Conservation (phyloP, 2,329 filamentous ascomycete genomes). For the Paraphoma chrysanthemicola region DNA sequence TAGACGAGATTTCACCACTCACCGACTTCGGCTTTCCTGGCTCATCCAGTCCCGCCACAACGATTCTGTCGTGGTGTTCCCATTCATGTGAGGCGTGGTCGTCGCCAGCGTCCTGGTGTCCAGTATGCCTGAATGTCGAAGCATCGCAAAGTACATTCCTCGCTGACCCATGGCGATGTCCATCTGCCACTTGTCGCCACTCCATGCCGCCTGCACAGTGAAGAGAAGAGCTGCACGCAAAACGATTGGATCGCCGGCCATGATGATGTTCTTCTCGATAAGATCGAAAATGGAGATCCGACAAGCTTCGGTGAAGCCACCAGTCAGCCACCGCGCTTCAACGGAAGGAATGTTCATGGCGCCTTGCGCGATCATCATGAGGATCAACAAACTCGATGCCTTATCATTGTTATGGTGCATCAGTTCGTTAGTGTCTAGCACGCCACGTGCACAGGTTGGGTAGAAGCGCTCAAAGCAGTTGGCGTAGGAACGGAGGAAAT, state of each 20-base stretch:
- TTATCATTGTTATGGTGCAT: constrained; percentile 68
- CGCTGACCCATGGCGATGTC: constrained; percentile 77
- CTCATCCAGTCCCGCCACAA: constrained; percentile 71
- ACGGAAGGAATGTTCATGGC: constrained; percentile 70
- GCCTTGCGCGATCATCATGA: constrained; percentile 76
- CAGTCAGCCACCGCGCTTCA: constrained; percentile 70
- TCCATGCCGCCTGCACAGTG: constrained; percentile 73
- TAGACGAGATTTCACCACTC: constrained; percentile 37
- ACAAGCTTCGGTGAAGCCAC: constrained; percentile 73
- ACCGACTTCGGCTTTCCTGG: constrained; percentile 69
- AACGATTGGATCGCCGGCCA: constrained; percentile 69
- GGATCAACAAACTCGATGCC: constrained; percentile 68
- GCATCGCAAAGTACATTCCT: constrained; percentile 76
- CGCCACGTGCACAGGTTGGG: constrained; percentile 65
- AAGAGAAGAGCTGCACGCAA: constrained; percentile 72
- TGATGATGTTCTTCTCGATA: constrained; percentile 74
- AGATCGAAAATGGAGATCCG: constrained; percentile 75
- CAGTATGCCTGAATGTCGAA: constrained; percentile 72
- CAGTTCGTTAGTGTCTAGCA: constrained; percentile 71
- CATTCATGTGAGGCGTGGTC: constrained; percentile 54
- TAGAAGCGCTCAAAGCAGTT: constrained; percentile 72
- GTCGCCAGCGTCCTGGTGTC: constrained; percentile 56
- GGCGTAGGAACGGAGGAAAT: constrained; percentile 71
- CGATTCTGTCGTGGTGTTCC: constrained; percentile 54
- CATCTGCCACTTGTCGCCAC: constrained; percentile 80